These are phyloP conservation scores for Tuber microsphaerosporum DNA, from an alignment of 495 filamentous ascomycete genomes.

Conservation along the genomic window DNA sequence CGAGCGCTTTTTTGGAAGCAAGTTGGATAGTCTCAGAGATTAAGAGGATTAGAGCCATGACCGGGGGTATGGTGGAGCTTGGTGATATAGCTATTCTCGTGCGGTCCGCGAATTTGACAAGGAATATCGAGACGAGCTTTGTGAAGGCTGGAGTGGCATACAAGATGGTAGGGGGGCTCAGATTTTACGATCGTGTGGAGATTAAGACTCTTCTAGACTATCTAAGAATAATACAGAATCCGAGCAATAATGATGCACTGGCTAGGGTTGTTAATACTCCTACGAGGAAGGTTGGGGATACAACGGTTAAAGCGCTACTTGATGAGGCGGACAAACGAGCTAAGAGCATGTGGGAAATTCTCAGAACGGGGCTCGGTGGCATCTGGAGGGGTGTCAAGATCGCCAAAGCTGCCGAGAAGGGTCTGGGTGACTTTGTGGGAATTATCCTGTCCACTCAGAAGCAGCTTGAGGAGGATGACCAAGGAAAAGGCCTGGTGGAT, in stretches of 20 bases:
- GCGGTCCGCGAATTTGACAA: conserved; percentile 73
- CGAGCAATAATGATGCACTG: conserved; percentile 80
- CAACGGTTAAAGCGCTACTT: conserved; percentile 63
- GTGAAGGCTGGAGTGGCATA: conserved; percentile 84
- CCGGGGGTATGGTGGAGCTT: conserved; percentile 61
- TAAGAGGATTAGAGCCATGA: conserved; percentile 60
- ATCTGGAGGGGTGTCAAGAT: conserved; percentile 62
- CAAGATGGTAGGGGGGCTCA: conserved; percentile 82
- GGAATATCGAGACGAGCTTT: conserved; percentile 74
- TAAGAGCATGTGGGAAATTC: conserved; percentile 65
- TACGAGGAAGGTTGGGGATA: conserved; percentile 70
- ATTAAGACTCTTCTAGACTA: conserved; percentile 88
- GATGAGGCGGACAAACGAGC: conserved; percentile 65
- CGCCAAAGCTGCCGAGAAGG: conserved; percentile 59
- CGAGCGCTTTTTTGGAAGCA: conserved; percentile 66
- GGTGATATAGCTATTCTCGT: conserved; percentile 83
- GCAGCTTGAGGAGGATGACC: conserved; percentile 47
- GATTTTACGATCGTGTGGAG: conserved; percentile 89
- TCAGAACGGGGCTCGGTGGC: conserved; percentile 65
- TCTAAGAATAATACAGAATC: conserved; percentile 74
- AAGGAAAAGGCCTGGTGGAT: conserved; percentile 51
- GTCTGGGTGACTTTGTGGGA: conserved; percentile 54
- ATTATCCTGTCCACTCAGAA: conserved; percentile 56
- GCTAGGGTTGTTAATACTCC: conserved; percentile 81
- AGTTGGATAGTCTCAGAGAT: conserved; percentile 87